These are phyloP conservation scores for Simplicillium sp. DNA, from an alignment of 2,329 filamentous ascomycete species.

Conservation along the genomic window DNA sequence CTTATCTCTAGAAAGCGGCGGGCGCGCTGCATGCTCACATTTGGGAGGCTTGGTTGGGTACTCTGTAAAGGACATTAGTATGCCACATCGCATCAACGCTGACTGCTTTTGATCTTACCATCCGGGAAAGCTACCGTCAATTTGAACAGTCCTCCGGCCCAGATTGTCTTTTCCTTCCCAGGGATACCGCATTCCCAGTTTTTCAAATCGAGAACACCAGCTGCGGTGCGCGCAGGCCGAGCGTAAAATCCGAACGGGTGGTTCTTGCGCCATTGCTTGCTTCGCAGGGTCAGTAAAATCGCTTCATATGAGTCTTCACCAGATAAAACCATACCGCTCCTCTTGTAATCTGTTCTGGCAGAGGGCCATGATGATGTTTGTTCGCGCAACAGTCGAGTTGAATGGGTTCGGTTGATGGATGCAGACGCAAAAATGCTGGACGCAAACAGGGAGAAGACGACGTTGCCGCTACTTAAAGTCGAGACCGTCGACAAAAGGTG, in stretches of 20 bases:
- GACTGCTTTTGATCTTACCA: conserved; percentile 47
- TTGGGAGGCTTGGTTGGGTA: conserved; percentile 98
- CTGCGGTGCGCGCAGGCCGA: conserved; percentile 68
- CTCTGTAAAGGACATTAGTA: conserved; percentile 44
- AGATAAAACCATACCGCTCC: conserved; percentile 56
- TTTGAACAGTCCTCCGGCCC: conserved; percentile 97
- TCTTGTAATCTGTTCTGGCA: conserved; percentile 83
- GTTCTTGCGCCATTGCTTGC: conserved; percentile 93
- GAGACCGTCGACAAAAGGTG: no score
- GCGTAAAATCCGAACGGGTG: conserved; percentile 98
- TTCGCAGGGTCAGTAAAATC: conserved; percentile 26
- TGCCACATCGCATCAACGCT: background rate
- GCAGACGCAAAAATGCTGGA: no score
- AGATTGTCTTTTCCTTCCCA: conserved; percentile 92
- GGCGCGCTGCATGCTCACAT: conserved; percentile 50
- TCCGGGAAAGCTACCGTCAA: conserved; percentile 88
- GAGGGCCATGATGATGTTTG: conserved; percentile 56
- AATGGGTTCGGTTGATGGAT: background rate
- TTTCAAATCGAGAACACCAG: conserved; percentile 84
- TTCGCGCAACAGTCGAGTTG: background rate
- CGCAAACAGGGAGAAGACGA: no score
- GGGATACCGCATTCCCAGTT: conserved; percentile 95
- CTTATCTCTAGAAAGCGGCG: background rate
- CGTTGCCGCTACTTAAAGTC: no score
- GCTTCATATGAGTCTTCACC: background rate